Base-by-base conservation (phyloP, 2,329 filamentous ascomycete genomes). In the Beauveria australis region DNA sequence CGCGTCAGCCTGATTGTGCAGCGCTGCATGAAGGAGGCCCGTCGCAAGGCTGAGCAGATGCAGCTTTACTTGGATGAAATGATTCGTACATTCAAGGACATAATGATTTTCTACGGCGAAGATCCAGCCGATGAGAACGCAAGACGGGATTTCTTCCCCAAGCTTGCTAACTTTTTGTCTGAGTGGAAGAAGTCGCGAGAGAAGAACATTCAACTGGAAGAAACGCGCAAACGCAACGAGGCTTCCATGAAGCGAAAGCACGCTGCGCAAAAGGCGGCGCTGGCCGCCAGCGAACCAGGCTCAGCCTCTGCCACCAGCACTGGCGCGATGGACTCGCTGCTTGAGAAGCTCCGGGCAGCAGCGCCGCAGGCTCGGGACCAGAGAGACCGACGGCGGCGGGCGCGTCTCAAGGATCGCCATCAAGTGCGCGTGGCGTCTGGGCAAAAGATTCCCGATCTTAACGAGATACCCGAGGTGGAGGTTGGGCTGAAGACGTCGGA, bases 161-260 rank as follows among this genome's bases (percentile, higher is more conserved):
- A 97, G 79, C 82, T 99, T 68, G 92, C 93, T 22, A 81, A 86
- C 59, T 99, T 99, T 78, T 84, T 99, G 67, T 78, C 81, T 37
- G 94, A 97, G 73, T 99, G 94, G 90, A 96, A 93, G 89, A 93
- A 89, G 83, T 96, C 92, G 37, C 86, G 87, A 66, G 91, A 95
- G 67, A 97, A 97, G 87, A 99, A 97, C 75, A 76, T 93, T 22
- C 73, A 81, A 33, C 74, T 91, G 63, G 94, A 99, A 75, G 92
- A 96, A 69, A 87, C 83, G 59, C 86, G 87, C 67, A 89, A 85
- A 66, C 88, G 91, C 65, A 96, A 95, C 72, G 93, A 97, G 74
- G 89, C 87, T 43, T 94, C 89, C 48, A 91, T 97, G 86, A 93
- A 93, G 74, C 89, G 93, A 68, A 97, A 96, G 77, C 84, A 89